Percentiles rank a stretch among this genome's conserved stretches.
These are phyloP conservation scores for Pseudogymnoascus sp. DNA, from an alignment of 2,329 filamentous ascomycete species.

Conservation along the genomic window DNA sequence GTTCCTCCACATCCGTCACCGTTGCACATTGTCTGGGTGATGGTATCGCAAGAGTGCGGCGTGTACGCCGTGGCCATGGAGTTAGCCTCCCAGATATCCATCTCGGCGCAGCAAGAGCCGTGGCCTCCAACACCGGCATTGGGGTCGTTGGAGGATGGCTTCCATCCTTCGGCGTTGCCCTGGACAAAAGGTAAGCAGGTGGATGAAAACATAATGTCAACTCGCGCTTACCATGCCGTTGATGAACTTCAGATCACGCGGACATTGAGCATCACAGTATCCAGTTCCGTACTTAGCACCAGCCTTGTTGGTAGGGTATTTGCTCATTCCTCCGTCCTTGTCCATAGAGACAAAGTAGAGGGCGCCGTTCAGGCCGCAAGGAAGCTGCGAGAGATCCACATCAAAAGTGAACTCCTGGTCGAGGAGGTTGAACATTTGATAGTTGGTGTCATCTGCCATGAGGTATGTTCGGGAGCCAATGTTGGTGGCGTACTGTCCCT, in stretches of 20 bases:
- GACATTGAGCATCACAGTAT: conserved; percentile 58
- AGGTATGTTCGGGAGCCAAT: conserved; percentile 57
- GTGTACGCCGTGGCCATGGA: conserved; percentile 51
- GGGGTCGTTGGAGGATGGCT: conserved; percentile 39
- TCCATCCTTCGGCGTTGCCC: conserved; percentile 51
- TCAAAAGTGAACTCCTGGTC: conserved; percentile 68
- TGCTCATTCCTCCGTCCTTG: conserved; percentile 50
- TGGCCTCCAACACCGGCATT: conserved; percentile 48
- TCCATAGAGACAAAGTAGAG: conserved; percentile 62
- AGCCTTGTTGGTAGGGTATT: conserved; percentile 47
- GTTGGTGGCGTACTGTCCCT: conserved; percentile 39
- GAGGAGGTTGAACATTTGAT: conserved; percentile 59
- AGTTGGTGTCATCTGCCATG: conserved; percentile 54
- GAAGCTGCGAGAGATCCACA: conserved; percentile 61
- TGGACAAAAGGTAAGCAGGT: conserved; percentile 24
- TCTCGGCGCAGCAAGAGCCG: conserved; percentile 61
- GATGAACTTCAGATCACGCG: conserved; percentile 47
- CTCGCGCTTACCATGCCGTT: conserved; percentile 40
- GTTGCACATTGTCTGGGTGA: conserved; percentile 40
- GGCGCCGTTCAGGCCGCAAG: conserved; percentile 66
- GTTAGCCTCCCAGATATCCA: conserved; percentile 64
- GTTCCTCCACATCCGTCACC: conserved; percentile 38
- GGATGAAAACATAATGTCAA: conserved; percentile 29
- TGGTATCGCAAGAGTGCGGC: conserved; percentile 48
- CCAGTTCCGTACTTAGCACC: conserved; percentile 57